Evolutionary conservation across 2,329 filamentous ascomycete genomes (phyloP).

Genomic region (Chrysosphaeria jannelii): DNA sequence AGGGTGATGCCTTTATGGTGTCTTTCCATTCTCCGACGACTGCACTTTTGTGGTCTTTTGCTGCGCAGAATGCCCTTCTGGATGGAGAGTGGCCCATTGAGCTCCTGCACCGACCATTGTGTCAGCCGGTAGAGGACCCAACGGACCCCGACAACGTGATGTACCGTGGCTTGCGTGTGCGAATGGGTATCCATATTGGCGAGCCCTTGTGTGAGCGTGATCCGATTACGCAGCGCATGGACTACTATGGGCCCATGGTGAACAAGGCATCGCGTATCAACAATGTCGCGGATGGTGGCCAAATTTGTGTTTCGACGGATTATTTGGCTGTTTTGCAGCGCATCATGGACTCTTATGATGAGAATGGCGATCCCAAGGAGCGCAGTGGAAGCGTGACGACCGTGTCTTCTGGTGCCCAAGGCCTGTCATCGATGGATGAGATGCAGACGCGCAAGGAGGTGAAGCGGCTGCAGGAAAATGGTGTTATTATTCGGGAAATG

Average conservation of each 20-base stretch:
- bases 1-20: conserved; percentile 99
- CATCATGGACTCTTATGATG: conserved; percentile 66
- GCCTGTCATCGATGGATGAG: conserved; percentile 22
- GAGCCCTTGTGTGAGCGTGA: conserved; percentile 84
- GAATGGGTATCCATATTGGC: conserved; percentile 95
- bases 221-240: conserved; percentile 91
- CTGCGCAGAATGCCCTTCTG: conserved; percentile 63
- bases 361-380: conserved; percentile 21
- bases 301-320: conserved; percentile 88
- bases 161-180: conserved; percentile 76
- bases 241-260: conserved; percentile 98
- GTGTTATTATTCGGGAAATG: conserved; percentile 82
- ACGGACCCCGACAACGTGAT: conserved; percentile 69
- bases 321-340: conserved; percentile 91
- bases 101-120: conserved; percentile 61
- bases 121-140: conserved; percentile 55
- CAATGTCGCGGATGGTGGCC: conserved; percentile 77
- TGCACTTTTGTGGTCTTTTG: conserved; percentile 85
- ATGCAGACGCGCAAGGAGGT: conserved; percentile 61
- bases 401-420: background rate
- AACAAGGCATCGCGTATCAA: conserved; percentile 90
- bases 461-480: conserved; percentile 59
- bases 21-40: conserved; percentile 91
- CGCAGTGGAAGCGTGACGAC: conserved; percentile 13
- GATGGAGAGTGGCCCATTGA: conserved; percentile 84